These are phyloP conservation scores for Globisporangium radiosum DNA, from an alignment of 352 stramenopile genomes.

Conservation along the genomic window DNA sequence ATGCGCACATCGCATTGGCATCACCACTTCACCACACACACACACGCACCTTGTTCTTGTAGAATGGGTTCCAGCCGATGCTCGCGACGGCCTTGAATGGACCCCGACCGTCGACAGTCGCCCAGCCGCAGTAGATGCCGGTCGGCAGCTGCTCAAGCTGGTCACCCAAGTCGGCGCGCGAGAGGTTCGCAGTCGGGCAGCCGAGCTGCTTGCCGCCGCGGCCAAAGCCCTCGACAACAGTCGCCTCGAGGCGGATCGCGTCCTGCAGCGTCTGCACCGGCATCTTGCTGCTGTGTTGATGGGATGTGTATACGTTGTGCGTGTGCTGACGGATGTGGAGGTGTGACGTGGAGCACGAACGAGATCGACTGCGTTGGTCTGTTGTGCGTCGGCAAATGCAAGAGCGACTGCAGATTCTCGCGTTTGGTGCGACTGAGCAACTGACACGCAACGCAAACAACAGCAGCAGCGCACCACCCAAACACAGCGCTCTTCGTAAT, in stretches of 20 bases:
- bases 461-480: too few species aligned
- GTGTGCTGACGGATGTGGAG: too few species aligned
- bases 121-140: slow-evolving; percentile 95
- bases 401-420: too few species aligned
- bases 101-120: slow-evolving; percentile 71
- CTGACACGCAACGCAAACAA: too few species aligned
- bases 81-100: slow-evolving; percentile 95
- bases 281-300: slow-evolving; percentile 19
- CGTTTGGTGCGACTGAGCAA: too few species aligned
- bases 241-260: slow-evolving; percentile 76
- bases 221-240: slow-evolving; percentile 91
- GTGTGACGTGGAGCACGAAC: too few species aligned
- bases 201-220: slow-evolving; percentile 94
- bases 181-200: slow-evolving; percentile 94
- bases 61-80: slow-evolving; percentile 95
- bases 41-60: slow-evolving; percentile 82
- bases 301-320: too few species aligned
- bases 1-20: too few species aligned
- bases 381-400: too few species aligned
- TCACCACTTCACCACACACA: neutral
- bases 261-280: slow-evolving; percentile 47
- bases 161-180: slow-evolving; percentile 76
- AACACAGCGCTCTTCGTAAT: too few species aligned
- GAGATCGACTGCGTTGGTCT: too few species aligned
- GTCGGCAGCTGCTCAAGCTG: slow-evolving; percentile 69